A percentile compares a stretch with the other conserved stretches of the same genome.
phyloP scores from a whole-genome alignment of 768 basidiomycete genomes.

The Rhodotorula taiwanensis region DNA sequence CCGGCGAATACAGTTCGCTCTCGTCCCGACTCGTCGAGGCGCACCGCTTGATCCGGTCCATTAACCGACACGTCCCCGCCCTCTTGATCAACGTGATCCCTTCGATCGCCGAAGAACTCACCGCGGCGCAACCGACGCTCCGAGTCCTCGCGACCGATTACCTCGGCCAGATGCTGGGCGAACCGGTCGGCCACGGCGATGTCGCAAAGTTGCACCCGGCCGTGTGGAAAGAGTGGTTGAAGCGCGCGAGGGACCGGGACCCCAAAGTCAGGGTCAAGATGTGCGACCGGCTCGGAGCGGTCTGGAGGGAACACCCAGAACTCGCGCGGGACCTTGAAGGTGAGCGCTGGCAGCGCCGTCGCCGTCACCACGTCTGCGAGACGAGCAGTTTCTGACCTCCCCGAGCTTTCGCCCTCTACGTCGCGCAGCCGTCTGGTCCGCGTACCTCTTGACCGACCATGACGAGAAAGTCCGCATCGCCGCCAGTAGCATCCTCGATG shows the following conservation, averaged over 20 bases:
- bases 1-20: not conserved
- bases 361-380: not conserved
- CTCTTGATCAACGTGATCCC: constrained; percentile 86
- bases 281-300: constrained; percentile 60
- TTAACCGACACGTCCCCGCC: constrained; percentile 70
- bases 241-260: constrained; percentile 68
- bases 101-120: constrained; percentile 82
- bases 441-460: constrained; percentile 65
- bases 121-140: constrained; percentile 55
- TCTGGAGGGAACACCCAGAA: constrained; percentile 63
- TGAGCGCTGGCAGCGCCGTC: too few species aligned
- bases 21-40: constrained; percentile 55
- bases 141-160: constrained; percentile 76
- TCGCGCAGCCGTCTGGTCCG: constrained; percentile 56
- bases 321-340: constrained; percentile 65
- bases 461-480: constrained; percentile 87
- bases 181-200: constrained; percentile 52
- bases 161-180: constrained; percentile 83
- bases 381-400: too few species aligned
- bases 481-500: constrained; percentile 68
- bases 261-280: constrained; percentile 66
- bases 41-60: constrained; percentile 75
- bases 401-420: too few species aligned
- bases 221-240: constrained; percentile 79
- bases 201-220: constrained; percentile 70